These are phyloP conservation scores for Persicaria maculosa DNA, from an alignment of 148 eudicot genomes.

Conservation along the genomic window DNA sequence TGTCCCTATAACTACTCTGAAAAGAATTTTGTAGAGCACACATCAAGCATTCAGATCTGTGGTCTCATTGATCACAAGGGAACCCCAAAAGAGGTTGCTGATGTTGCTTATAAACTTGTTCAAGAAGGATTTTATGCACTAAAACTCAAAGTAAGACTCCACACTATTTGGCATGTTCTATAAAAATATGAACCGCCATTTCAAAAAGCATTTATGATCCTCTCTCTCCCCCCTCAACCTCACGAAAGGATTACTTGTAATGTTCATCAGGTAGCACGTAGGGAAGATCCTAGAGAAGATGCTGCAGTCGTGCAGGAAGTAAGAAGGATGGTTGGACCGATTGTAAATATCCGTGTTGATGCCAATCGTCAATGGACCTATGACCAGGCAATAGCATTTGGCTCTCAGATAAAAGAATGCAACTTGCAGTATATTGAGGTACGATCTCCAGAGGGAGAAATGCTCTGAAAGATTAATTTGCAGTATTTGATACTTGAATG, in stretches of 20 bases:
- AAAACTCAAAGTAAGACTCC: constrained; percentile 65
- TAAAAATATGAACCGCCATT: neutral
- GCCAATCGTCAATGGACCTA: constrained; percentile 89
- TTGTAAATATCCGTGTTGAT: constrained; percentile 74
- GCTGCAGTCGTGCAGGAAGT: constrained; percentile 68
- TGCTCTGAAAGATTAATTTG: neutral
- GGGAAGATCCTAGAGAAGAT: constrained; percentile 77
- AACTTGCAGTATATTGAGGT: constrained; percentile 91
- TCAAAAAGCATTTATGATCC: neutral
- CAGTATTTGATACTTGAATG: neutral
- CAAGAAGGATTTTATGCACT: constrained; percentile 75
- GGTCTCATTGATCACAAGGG: constrained; percentile 81
- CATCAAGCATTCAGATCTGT: constrained; percentile 56
- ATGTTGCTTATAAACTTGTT: constrained; percentile 50
- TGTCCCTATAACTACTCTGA: constrained; percentile 26
- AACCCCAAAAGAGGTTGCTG: constrained; percentile 66
- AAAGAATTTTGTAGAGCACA: constrained; percentile 22
- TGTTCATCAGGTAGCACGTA: constrained; percentile 69
- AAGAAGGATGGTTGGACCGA: constrained; percentile 60
- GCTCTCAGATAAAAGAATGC: constrained; percentile 52
- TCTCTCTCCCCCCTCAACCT: constrained; percentile 5
- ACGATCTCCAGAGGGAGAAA: neutral
- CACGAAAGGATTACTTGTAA: neutral
- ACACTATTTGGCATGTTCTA: neutral
- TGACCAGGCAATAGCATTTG: constrained; percentile 69